These are phyloP conservation scores for Penicillium sp. DNA, from an alignment of 2,329 filamentous ascomycete species.

Conservation along the genomic window DNA sequence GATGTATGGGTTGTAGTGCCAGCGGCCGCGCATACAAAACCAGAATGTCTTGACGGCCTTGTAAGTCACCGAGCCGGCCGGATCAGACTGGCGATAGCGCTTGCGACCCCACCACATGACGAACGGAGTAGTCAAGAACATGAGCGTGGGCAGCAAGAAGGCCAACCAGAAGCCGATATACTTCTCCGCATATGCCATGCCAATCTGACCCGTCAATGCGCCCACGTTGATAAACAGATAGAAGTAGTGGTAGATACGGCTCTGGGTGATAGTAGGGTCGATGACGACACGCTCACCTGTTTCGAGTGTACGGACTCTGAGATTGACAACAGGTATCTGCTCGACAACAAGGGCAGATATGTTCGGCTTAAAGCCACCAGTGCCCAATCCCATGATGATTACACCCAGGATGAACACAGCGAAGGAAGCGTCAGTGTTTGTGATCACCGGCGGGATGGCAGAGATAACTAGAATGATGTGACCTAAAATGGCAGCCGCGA, in stretches of 20 bases:
- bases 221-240: background rate
- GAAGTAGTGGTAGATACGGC: background rate
- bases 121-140: background rate
- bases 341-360: background rate
- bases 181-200: background rate
- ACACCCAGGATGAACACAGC: background rate
- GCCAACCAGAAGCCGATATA: background rate
- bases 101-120: background rate
- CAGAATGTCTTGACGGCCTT: background rate
- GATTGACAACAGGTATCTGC: background rate
- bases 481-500: conserved; percentile 61
- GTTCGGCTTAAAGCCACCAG: background rate
- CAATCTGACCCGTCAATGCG: background rate
- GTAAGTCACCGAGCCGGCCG: background rate
- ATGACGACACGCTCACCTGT: background rate
- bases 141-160: background rate
- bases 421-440: background rate
- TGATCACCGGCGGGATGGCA: background rate
- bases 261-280: background rate
- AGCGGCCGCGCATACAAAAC: background rate
- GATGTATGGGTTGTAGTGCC: background rate
- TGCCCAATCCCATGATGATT: background rate
- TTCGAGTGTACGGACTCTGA: background rate
- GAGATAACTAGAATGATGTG: background rate
- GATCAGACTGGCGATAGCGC: background rate